Conservation (phyloP, 2,329 filamentous ascomycete genomes). For the Colletotrichum neosansevieriae region DNA sequence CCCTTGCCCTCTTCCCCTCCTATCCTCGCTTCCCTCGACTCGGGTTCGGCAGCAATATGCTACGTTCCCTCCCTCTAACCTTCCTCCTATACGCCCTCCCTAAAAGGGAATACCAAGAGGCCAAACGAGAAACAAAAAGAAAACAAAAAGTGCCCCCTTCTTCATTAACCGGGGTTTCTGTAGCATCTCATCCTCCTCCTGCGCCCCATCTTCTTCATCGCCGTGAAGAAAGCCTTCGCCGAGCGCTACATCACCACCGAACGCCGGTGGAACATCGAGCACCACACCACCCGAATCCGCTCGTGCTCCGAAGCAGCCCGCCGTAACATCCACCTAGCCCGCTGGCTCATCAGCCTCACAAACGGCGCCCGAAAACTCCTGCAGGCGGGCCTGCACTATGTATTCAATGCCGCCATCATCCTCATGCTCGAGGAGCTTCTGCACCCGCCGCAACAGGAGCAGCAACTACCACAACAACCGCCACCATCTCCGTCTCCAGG, state of each 20-base stretch:
- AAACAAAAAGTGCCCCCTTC: background rate
- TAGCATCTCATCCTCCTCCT: slow-evolving; percentile 62
- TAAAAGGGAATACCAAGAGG: background rate
- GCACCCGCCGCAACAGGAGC: slow-evolving; percentile 46
- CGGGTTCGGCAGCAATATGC: background rate
- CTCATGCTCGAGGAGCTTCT: slow-evolving; percentile 60
- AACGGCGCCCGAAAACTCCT: slow-evolving; percentile 53
- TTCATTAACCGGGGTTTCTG: background rate
- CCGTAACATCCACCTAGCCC: slow-evolving; percentile 59
- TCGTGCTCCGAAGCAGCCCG: slow-evolving; percentile 59
- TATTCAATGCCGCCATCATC: slow-evolving; percentile 64
- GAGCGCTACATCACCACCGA: slow-evolving; percentile 50
- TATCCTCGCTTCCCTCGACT: slow-evolving; percentile 46
- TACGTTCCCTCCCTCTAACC: background rate
- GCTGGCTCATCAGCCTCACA: slow-evolving; percentile 53
- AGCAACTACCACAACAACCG: slow-evolving; percentile 29
- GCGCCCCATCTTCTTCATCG: slow-evolving; percentile 60
- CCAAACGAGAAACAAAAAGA: background rate
- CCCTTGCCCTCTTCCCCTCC: background rate
- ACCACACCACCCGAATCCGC: slow-evolving; percentile 49
- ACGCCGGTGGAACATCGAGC: slow-evolving; percentile 46
- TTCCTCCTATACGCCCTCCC: background rate
- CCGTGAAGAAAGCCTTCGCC: slow-evolving; percentile 60
- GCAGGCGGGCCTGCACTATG: slow-evolving; percentile 59
- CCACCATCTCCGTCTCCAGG: slow-evolving; percentile 43